These are phyloP conservation scores for Psilocybe sp. DNA, from an alignment of 768 basidiomycete species.

Conservation along the genomic window DNA sequence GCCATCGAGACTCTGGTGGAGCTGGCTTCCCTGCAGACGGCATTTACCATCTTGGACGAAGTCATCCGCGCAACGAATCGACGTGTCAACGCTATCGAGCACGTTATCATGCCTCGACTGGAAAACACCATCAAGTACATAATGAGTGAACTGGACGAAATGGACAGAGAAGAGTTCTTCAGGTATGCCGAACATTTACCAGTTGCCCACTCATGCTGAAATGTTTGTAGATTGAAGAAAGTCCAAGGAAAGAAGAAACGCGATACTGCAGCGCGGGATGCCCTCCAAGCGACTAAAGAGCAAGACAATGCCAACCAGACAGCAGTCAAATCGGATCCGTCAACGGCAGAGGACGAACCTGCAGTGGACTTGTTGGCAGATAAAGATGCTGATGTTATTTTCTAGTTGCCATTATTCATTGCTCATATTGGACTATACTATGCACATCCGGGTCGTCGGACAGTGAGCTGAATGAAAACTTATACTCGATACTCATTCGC, in stretches of 20 bases:
- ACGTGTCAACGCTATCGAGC: conserved; percentile 97
- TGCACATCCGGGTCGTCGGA: too few species aligned
- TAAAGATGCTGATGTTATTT: conserved; percentile 93
- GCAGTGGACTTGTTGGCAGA: conserved; percentile 64
- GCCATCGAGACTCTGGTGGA: conserved; percentile 97
- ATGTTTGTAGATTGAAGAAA: conserved; percentile 75
- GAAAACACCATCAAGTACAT: conserved; percentile 99
- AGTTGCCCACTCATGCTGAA: background rate
- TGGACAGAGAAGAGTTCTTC: conserved; percentile 96
- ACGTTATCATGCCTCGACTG: conserved; percentile 90
- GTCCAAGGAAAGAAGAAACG: conserved; percentile 97
- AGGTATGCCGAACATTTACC: conserved; percentile 42
- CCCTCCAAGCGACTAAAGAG: conserved; percentile 22
- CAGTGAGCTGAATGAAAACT: too few species aligned
- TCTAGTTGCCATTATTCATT: conserved; percentile 40
- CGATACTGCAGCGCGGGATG: conserved; percentile 51
- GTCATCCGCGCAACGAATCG: conserved; percentile 99
- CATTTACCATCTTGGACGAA: conserved; percentile 97
- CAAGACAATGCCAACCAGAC: conserved; percentile 20
- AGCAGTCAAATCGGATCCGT: conserved; percentile 26
- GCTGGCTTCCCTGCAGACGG: conserved; percentile 94
- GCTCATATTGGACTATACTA: too few species aligned
- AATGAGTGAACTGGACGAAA: conserved; percentile 95
- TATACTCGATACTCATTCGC: too few species aligned
- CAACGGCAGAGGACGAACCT: conserved; percentile 31